Conservation (phyloP, 2,329 filamentous ascomycete species). For the Colletotrichum falcatum region DNA sequence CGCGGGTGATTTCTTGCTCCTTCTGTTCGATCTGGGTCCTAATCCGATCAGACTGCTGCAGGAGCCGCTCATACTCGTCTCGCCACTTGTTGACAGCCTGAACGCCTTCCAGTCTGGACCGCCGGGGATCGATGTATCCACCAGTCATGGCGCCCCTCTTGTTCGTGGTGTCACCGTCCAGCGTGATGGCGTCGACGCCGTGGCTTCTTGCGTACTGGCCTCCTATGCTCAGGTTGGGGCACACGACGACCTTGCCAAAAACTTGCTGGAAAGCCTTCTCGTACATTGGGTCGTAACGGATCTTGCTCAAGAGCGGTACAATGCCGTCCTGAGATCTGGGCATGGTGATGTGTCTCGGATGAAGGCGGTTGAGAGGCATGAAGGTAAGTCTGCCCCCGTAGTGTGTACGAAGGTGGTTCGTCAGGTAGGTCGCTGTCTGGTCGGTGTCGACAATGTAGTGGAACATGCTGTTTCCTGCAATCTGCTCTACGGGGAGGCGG, state of each 20-base stretch:
- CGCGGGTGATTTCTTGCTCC: conserved; percentile 88
- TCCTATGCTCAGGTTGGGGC: conserved; percentile 87
- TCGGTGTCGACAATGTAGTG: conserved; percentile 96
- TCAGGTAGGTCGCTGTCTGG: conserved; percentile 83
- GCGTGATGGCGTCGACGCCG: conserved; percentile 91
- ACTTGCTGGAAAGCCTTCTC: conserved; percentile 93
- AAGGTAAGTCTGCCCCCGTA: conserved; percentile 91
- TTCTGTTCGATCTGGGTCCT: conserved; percentile 78
- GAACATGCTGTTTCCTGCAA: conserved; percentile 91
- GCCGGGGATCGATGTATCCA: conserved; percentile 89
- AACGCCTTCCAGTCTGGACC: conserved; percentile 88
- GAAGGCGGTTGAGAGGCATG: conserved; percentile 89
- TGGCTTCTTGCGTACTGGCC: conserved; percentile 93
- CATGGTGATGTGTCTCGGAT: conserved; percentile 77
- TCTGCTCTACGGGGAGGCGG: conserved; percentile 90
- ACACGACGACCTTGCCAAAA: conserved; percentile 95
- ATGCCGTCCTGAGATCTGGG: conserved; percentile 79
- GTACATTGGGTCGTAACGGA: conserved; percentile 80
- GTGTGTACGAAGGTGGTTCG: conserved; percentile 82
- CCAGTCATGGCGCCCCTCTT: conserved; percentile 96
- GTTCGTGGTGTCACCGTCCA: conserved; percentile 93
- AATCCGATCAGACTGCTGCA: conserved; percentile 73
- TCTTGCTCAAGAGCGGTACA: conserved; percentile 86
- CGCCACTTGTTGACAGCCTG: conserved; percentile 80
- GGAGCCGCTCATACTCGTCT: conserved; percentile 77